Base-by-base conservation (phyloP, 305 asterid species). In the Solanum chacoense region DNA sequence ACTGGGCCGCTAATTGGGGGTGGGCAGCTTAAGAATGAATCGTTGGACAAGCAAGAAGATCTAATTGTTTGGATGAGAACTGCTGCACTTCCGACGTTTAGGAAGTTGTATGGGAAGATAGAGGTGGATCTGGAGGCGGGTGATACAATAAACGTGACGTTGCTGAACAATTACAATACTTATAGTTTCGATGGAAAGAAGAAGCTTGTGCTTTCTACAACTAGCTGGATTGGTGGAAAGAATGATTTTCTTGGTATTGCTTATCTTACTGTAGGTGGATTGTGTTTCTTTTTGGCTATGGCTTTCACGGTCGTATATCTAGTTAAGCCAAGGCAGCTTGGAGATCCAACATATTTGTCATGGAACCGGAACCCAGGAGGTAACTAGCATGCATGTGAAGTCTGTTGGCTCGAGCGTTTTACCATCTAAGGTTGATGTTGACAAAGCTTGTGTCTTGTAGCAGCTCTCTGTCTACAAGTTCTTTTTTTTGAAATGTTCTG, bases 321-420 rank as follows among this genome's bases (percentile, higher is more conserved):
- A 67, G 86, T 95, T 90, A 93, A 88, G 91, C 96, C 97, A 90
- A 93, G 98, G 93, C 94, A 91, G 94, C 99, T 95, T 80, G 99
- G 98, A 89, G 99, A 98, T 93, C 99, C 99, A 31, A 92, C 99
- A 11, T 98, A 98, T 89, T 88, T 96, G 91, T 98, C 99, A 0
- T 98, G 99, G 99, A 98, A 95, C 90, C 92, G 96, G 93, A 96
- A 94, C 91, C 96, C 99, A 3, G 98, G 98, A 20, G 98, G 98
- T 40, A 98, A 92, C 89, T 98, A 76, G 86, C 22, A 40, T 84
- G 91, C 85, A 72, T 12, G 5, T 88, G 77, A 32, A 38, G 85
- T 50, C 55, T 73, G 59, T 37, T 80, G 87, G 67, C 42, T 77
- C 35, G 31, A 37, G 83, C 85, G 8, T 3, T 85, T 38, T 78